These are phyloP conservation scores for Phytophthora pinifolia DNA, from an alignment of 352 stramenopile genomes.

Conservation along the genomic window DNA sequence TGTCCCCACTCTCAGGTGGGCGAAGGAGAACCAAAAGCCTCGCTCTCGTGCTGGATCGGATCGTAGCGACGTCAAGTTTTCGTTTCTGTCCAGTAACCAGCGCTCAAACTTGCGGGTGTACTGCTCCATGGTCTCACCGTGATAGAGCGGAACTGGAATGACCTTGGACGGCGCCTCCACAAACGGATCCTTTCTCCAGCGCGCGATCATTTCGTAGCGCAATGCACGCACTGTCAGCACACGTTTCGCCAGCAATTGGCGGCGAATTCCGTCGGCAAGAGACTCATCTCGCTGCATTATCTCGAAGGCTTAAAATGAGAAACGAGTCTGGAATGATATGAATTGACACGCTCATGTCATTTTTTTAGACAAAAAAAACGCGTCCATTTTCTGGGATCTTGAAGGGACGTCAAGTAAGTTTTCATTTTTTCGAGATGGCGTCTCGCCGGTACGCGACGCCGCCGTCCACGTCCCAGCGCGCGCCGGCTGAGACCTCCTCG, in stretches of 20 bases:
- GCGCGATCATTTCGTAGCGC: slow-evolving; percentile 2
- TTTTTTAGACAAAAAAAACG: not conserved
- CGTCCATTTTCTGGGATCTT: not conserved
- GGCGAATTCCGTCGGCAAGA: not conserved
- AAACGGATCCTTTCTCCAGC: not conserved
- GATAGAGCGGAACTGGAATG: slow-evolving; percentile 2
- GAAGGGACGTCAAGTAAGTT: slow-evolving; percentile 6
- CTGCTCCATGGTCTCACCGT: not conserved
- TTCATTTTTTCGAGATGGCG: slow-evolving; percentile 9
- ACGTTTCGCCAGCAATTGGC: slow-evolving; percentile 1
- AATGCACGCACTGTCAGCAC: slow-evolving; percentile 6
- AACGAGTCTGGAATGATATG: too few species aligned
- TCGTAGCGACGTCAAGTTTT: slow-evolving; percentile 4
- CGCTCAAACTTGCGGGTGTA: slow-evolving; percentile 5
- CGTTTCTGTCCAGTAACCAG: slow-evolving; percentile 1
- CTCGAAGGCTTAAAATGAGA: too few species aligned
- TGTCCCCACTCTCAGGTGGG: slow-evolving; percentile 1
- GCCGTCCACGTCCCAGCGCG: not conserved
- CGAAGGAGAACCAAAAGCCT: slow-evolving; percentile 18
- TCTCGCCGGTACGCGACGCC: slow-evolving; percentile 14
- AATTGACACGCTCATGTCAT: too few species aligned
- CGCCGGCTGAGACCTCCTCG: too few species aligned
- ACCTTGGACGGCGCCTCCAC: not conserved
- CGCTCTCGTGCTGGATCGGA: slow-evolving; percentile 11
- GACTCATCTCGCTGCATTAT: not conserved